Conservation (phyloP, 371 early-diverging fungal genomes). For the Syncephalis fuscata region DNA sequence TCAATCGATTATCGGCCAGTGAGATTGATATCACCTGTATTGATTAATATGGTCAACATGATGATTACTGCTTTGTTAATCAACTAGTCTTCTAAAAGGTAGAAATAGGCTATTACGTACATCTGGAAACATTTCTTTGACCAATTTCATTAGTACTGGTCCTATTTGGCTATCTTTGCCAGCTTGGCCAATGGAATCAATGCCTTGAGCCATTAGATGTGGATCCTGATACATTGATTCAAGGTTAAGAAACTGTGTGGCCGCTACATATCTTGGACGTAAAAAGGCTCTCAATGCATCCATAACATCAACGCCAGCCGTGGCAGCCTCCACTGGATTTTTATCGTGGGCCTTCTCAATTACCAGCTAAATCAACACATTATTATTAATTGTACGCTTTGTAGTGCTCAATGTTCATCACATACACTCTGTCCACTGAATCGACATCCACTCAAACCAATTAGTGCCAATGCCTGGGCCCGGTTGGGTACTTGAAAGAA, state of each 20-base stretch:
- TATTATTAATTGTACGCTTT: no score
- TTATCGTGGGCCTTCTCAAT: no score
- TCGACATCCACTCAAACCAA: no score
- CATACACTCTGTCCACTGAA: no score
- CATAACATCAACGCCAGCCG: background rate
- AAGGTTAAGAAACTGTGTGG: background rate
- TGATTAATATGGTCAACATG: no score
- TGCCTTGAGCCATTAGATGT: background rate
- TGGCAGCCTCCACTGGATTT: no score
- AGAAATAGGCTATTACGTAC: background rate
- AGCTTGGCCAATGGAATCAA: background rate
- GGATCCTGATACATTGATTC: background rate
- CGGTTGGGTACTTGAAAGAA: no score
- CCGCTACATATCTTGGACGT: background rate
- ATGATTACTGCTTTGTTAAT: no score
- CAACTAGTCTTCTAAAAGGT: background rate
- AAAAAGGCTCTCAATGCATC: background rate
- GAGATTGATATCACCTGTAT: background rate
- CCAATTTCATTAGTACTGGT: background rate
- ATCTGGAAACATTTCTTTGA: slow-evolving; percentile 1
- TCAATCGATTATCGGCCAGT: background rate
- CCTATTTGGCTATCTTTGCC: background rate
- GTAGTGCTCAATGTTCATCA: no score
- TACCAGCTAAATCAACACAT: no score
- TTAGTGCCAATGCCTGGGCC: no score